Conservation (phyloP, 179 eudicot genomes). For the Gypsophila paniculata region DNA sequence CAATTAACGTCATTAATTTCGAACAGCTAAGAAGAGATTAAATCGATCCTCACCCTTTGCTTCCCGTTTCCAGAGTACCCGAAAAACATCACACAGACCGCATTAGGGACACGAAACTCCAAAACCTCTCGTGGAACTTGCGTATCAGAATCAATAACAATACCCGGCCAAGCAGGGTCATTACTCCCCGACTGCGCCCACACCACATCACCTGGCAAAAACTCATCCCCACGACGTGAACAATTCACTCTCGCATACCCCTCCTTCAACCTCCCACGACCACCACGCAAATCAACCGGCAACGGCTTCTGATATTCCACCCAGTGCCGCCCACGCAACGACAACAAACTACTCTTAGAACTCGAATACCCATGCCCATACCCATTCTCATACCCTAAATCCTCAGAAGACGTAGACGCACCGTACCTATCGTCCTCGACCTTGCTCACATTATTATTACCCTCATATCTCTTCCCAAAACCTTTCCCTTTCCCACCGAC, state of each 20-base stretch:
- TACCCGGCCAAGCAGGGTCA: conserved; percentile 95
- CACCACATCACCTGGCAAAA: conserved; percentile 77
- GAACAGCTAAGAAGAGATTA: conserved; percentile 12
- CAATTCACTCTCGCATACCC: conserved; percentile 23
- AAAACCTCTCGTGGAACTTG: conserved; percentile 78
- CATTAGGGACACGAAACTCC: conserved; percentile 49
- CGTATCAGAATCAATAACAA: conserved; percentile 65
- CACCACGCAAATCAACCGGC: conserved; percentile 29
- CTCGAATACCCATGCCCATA: conserved; percentile 31
- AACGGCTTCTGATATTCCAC: conserved; percentile 31
- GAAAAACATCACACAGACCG: conserved; percentile 88
- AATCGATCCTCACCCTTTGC: conserved; percentile 38
- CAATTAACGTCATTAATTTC: conserved; percentile 12
- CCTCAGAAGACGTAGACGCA: conserved; percentile 39
- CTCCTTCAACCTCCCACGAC: conserved; percentile 25
- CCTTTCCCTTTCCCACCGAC: conserved; percentile 29
- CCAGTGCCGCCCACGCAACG: conserved; percentile 37
- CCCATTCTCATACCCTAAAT: conserved; percentile 34
- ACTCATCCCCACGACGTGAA: conserved; percentile 38
- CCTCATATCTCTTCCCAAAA: conserved; percentile 17
- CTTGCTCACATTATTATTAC: conserved; percentile 36
- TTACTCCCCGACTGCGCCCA: conserved; percentile 76
- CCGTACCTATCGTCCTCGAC: conserved; percentile 32
- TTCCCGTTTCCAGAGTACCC: conserved; percentile 77
- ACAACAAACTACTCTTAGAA: conserved; percentile 32